Evolutionary conservation across 495 filamentous ascomycete genomes (phyloP).

Genomic region (Hyaloscypha hepaticicola): DNA sequence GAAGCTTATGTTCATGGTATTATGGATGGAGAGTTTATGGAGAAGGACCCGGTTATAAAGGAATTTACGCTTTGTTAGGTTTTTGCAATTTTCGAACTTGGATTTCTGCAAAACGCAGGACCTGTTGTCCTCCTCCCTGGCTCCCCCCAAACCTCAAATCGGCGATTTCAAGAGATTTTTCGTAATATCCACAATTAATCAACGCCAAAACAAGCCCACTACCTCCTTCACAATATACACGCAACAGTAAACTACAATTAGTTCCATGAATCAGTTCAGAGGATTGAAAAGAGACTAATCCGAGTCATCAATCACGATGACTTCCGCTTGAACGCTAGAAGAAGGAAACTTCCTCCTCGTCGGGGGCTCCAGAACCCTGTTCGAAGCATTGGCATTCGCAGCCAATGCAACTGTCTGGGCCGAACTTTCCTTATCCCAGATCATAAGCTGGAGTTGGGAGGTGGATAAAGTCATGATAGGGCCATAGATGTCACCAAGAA

Average conservation of each 20-base stretch:
- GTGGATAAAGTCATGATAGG: not conserved
- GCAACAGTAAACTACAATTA: too few species aligned
- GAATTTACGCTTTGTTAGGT: not conserved
- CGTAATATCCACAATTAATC: too few species aligned
- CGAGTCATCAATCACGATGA: conserved; percentile 15
- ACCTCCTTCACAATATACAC: too few species aligned
- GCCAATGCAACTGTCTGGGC: not conserved
- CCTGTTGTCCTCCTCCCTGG: too few species aligned
- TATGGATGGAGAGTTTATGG: not conserved
- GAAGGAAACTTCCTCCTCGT: conserved; percentile 10
- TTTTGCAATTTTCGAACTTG: not conserved
- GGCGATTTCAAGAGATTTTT: too few species aligned
- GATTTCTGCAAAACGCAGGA: too few species aligned
- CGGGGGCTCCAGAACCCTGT: conserved; percentile 9
- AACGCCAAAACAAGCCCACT: too few species aligned
- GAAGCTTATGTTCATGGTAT: not conserved
- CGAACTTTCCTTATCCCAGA: not conserved
- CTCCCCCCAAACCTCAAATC: too few species aligned
- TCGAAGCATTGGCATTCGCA: conserved; percentile 1
- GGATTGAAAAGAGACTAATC: not conserved
- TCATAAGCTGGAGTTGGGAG: not conserved
- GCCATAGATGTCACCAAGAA: conserved; percentile 8
- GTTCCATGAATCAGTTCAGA: too few species aligned
- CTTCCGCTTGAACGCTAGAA: too few species aligned
- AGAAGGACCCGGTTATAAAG: not conserved